These are phyloP conservation scores for Limnanthes douglasii DNA, from an alignment of 345 rosid species.

Conservation along the genomic window DNA sequence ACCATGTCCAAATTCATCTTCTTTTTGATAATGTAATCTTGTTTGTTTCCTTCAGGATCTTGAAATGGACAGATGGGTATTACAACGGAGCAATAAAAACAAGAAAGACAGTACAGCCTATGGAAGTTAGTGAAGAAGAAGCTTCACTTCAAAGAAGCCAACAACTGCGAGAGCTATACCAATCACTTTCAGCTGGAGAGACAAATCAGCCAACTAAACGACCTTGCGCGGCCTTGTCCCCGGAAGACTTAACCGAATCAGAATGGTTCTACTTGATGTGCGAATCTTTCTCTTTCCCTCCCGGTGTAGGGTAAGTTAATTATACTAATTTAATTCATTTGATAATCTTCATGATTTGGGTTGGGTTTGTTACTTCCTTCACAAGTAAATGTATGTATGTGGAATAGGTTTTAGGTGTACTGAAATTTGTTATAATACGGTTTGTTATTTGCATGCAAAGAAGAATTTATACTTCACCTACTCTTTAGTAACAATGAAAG, in stretches of 20 bases:
- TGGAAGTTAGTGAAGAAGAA: constrained; percentile 85
- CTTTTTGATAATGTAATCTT: not conserved
- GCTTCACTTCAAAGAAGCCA: constrained; percentile 88
- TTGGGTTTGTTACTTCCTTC: not conserved
- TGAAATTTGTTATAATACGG: too few relatives aligned
- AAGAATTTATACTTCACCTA: too few relatives aligned
- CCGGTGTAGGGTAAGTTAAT: constrained; percentile 60
- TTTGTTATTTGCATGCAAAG: too few relatives aligned
- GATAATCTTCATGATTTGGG: too few relatives aligned
- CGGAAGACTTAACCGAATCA: constrained; percentile 91
- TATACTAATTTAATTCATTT: too few relatives aligned
- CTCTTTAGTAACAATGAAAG: too few relatives aligned
- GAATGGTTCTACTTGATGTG: constrained; percentile 99
- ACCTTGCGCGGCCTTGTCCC: constrained; percentile 74
- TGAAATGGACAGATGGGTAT: constrained; percentile 87
- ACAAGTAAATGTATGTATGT: too few relatives aligned
- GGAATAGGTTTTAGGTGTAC: too few relatives aligned
- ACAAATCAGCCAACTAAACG: constrained; percentile 53
- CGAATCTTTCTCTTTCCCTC: constrained; percentile 83
- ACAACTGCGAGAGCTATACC: constrained; percentile 86
- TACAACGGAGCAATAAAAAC: constrained; percentile 98
- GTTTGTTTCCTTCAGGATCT: constrained; percentile 22
- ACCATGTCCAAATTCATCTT: not conserved
- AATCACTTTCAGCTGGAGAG: constrained; percentile 67
- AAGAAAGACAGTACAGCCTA: constrained; percentile 85